Conservation (phyloP, 2,329 filamentous ascomycete genomes). For the Septoria linicola region DNA sequence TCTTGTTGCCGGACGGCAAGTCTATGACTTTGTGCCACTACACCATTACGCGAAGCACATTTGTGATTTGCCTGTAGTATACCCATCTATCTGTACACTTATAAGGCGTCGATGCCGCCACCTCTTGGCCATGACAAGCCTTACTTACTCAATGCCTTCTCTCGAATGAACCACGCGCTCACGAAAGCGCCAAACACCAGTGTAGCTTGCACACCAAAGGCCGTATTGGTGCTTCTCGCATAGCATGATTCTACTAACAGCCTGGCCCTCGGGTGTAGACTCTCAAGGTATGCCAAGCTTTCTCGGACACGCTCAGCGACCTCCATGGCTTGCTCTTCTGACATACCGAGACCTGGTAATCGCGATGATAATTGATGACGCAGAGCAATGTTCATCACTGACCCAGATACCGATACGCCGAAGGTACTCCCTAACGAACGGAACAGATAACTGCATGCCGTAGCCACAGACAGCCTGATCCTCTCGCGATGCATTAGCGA, state of each 20-base stretch:
- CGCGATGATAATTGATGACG: slow-evolving; percentile 55
- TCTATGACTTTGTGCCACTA: too few species aligned
- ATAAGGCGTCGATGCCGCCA: too few species aligned
- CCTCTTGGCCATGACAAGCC: too few species aligned
- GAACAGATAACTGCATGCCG: slow-evolving; percentile 79
- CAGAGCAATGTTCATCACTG: slow-evolving; percentile 68
- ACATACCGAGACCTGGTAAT: slow-evolving; percentile 45
- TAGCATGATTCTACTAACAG: slow-evolving; percentile 66
- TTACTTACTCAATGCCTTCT: slow-evolving; percentile 39
- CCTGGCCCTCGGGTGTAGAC: slow-evolving; percentile 60
- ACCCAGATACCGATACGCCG: slow-evolving; percentile 68
- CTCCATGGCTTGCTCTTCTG: slow-evolving; percentile 59
- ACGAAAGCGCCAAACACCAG: slow-evolving; percentile 53
- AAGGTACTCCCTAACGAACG: slow-evolving; percentile 67
- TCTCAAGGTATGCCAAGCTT: slow-evolving; percentile 67
- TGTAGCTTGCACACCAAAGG: slow-evolving; percentile 52
- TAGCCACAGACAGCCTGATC: slow-evolving; percentile 75
- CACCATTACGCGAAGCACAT: too few species aligned
- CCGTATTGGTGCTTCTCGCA: slow-evolving; percentile 54
- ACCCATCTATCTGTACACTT: too few species aligned
- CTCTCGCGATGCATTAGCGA: slow-evolving; percentile 65
- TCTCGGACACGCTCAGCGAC: slow-evolving; percentile 69
- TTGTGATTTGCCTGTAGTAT: too few species aligned
- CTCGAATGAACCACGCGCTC: slow-evolving; percentile 47
- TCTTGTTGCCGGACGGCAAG: too few species aligned